Conservation (phyloP, 495 filamentous ascomycete genomes). For the Hyaloscypha bicolor region DNA sequence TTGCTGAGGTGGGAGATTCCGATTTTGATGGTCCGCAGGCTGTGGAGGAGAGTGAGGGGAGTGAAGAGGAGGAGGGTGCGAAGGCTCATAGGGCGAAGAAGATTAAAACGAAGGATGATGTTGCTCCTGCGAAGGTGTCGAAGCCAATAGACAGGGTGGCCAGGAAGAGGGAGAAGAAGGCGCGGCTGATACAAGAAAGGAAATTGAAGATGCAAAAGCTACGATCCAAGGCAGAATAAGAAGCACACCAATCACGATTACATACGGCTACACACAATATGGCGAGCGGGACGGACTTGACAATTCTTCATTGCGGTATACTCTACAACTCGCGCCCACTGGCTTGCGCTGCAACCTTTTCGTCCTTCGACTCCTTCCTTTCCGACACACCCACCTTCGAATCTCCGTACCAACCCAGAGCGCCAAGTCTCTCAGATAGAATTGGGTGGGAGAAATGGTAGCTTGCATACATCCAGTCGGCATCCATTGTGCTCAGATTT, state of each 20-base stretch:
- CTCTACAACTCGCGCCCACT: constrained; percentile 34
- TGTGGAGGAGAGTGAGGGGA: constrained; percentile 21
- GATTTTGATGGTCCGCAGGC: constrained; percentile 29
- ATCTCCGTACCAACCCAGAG: constrained; percentile 76
- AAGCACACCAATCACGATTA: constrained; percentile 8
- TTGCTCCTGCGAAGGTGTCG: constrained; percentile 7
- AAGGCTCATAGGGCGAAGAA: constrained; percentile 35
- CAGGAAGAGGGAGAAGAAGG: constrained; percentile 44
- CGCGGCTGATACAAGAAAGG: constrained; percentile 25
- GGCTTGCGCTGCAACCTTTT: constrained; percentile 32
- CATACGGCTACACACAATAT: background rate
- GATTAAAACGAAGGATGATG: constrained; percentile 20
- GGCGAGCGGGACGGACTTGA: background rate
- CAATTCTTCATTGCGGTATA: constrained; percentile 4
- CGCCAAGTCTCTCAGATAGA: constrained; percentile 87
- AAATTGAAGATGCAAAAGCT: constrained; percentile 12
- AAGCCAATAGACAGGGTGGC: constrained; percentile 37
- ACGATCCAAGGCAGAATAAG: constrained; percentile 3
- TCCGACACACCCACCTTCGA: constrained; percentile 32
- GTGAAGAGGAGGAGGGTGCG: constrained; percentile 29
- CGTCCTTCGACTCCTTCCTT: constrained; percentile 43
- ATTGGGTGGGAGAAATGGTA: constrained; percentile 99
- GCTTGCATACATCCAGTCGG: constrained; percentile 95
- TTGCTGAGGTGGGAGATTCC: constrained; percentile 34
- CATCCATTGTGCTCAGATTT: constrained; percentile 97